Evolutionary conservation across 2,329 filamentous ascomycete species (phyloP).

Genomic region (Rachicladosporium sp.): DNA sequence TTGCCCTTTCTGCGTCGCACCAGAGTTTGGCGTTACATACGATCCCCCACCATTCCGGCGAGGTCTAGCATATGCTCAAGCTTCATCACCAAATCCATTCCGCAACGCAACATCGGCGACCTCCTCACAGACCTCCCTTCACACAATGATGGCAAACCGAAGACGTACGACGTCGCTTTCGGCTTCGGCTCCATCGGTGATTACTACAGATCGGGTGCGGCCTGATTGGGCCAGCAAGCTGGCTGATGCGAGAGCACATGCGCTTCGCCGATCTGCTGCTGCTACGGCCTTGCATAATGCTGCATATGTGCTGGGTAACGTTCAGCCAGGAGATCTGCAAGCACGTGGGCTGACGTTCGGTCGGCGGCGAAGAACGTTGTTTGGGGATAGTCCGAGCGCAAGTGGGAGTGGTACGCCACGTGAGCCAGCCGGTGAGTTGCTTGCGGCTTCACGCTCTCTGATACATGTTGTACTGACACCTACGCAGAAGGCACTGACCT

Average conservation of each 20-base stretch:
- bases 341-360: conserved; percentile 21
- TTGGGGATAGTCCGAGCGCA: conserved; percentile 35
- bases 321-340: conserved; percentile 2
- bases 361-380: conserved; percentile 40
- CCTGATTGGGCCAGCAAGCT: conserved; percentile 93
- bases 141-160: conserved; percentile 26
- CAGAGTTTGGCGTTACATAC: conserved; percentile 95
- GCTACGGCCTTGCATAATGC: conserved; percentile 91
- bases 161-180: conserved; percentile 60
- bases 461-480: conserved; percentile 11
- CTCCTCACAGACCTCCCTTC: conserved; percentile 50
- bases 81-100: conserved; percentile 34
- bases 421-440: conserved; percentile 18
- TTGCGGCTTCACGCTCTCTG: conserved; percentile 13
- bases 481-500: conserved; percentile 21
- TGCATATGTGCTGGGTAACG: conserved; percentile 69
- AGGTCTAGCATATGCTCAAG: conserved; percentile 57
- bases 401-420: conserved; percentile 35
- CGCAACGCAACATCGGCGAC: conserved; percentile 54
- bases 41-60: conserved; percentile 77
- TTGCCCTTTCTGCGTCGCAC: conserved; percentile 89
- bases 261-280: conserved; percentile 74
- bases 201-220: conserved; percentile 83
- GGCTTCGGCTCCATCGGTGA: conserved; percentile 69
- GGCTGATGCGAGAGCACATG: conserved; percentile 69